Base-by-base conservation (phyloP, 2,329 filamentous ascomycete species). In the Aphanocladium album region DNA sequence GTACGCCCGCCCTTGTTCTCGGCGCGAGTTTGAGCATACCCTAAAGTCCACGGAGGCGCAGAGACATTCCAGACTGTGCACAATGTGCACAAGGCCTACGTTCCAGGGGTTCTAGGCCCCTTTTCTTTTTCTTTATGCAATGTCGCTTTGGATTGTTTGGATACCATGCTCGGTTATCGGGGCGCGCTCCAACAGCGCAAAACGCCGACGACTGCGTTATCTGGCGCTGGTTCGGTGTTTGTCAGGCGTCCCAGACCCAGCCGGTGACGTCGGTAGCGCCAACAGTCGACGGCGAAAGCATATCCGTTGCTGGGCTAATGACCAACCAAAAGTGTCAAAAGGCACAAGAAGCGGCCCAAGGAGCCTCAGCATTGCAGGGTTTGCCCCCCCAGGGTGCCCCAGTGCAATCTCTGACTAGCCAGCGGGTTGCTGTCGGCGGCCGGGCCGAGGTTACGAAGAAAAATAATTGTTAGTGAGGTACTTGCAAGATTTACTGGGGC, bases 391-490 rank as follows among this genome's bases (percentile, higher is more conserved):
- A 25, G 4, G 14, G 46, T 30, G 50, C 19, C 30, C 12, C 16
- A 5, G 14, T 27, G 35, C 23, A 57, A 49, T 57, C 30, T 57
- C 43, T 50, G 46, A 14, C 21, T 14, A 25, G 45, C 19, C 16
- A 46, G 43, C 46, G n/a, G 23, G 39, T 43, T 16, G 27, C 8
- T 14, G 27, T 19, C 23, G 43, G 39, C 19, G 11, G 19, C 33
- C 33, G 21, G 30, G 7, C 30, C 55, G 33, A 57, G 47, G 43
- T 45, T 27, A 41, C 49, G 52, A 57, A 14, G 35, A 54, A 45
- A 57, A 56, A 52, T 69, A 74, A 75, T 74, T 76, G 73, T 76
- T 76, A 76, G 67, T 63, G 73, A 49, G 69, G 66, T 75, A 76
- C 74, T 66, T 57, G 45, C 43, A 51, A 1, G 3, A 8, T 51